Evolutionary conservation across 2,329 filamentous ascomycete species (phyloP), one percentile per base, ranked within the genome.

Genomic region (Aspergillus japonicus): DNA sequence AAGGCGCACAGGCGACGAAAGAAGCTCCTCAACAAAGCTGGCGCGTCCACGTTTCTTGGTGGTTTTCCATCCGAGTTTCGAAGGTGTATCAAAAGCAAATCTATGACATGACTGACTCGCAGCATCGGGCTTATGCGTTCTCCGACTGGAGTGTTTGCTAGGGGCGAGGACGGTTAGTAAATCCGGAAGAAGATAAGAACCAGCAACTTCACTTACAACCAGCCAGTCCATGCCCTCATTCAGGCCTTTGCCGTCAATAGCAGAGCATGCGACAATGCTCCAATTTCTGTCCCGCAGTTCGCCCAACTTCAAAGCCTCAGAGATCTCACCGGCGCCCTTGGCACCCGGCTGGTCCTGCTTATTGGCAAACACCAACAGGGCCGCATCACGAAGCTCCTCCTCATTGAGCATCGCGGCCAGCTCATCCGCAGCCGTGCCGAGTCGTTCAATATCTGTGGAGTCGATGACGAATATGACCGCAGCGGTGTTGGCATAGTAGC

Each of bases 201-300:
- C 5, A 26, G 24, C n/a, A 50, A 48, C 16, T 42, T 52, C 57
- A 83, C 83, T 78, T 78, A 94, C 91, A 83, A 96, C 92, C 74
- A 99, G 82, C 95, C 95, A 99, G 78, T 99, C 95, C 95, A 99
- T 99, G 61, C 95, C 95, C 79, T 99, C 95, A 64, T 89, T 91
- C 49, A 99, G 91, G 75, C 95, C 95, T 71, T 90, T 90, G 48
- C 95, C 95, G 74, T 97, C 95, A 58, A 99, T 94, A 14, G 95
- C 95, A 66, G 91, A 96, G 78, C 95, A 99, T 23, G 93, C 94
- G 75, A 99, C 92, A 74, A 99, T 99, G 77, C 92, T 98, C 95
- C 95, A 99, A 83, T 98, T 99, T 71, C 95, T 86, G 77, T 99
- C 95, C 70, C 94, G 89, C 74, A 99, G 81, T 77, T 97, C 92